Conservation (phyloP, 1,284 basidiomycete genomes). For the Irpex sp. region DNA sequence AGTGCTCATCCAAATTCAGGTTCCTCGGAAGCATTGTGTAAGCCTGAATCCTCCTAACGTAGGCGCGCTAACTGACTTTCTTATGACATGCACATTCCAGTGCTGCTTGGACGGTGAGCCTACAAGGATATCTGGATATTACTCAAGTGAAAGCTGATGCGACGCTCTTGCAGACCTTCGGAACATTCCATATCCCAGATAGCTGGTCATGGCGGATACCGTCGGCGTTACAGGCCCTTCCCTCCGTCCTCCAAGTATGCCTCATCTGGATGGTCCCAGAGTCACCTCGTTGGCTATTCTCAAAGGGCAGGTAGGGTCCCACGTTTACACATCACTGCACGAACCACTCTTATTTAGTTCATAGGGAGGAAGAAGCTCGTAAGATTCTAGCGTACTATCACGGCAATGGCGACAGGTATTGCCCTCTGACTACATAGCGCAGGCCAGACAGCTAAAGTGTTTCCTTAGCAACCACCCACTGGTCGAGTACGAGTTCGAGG, state of each 20-base stretch:
- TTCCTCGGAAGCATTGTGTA: slow-evolving; percentile 41
- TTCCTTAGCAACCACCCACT: slow-evolving; percentile 45
- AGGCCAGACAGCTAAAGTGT: background rate
- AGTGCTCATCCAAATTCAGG: slow-evolving; percentile 18
- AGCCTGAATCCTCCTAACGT: slow-evolving; percentile 12
- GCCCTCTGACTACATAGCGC: background rate
- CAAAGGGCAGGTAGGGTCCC: slow-evolving; percentile 39
- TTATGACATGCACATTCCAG: slow-evolving; percentile 20
- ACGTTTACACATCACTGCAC: background rate
- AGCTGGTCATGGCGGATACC: slow-evolving; percentile 63
- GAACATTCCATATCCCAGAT: slow-evolving; percentile 48
- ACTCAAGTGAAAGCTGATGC: background rate
- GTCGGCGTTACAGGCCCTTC: slow-evolving; percentile 56
- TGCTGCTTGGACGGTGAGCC: slow-evolving; percentile 46
- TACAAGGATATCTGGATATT: background rate
- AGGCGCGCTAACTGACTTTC: too few species aligned
- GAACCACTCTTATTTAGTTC: background rate
- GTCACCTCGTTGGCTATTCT: slow-evolving; percentile 57
- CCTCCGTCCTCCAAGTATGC: slow-evolving; percentile 50
- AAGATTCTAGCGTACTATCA: slow-evolving; percentile 51
- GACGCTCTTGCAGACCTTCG: slow-evolving; percentile 40
- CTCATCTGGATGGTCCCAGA: slow-evolving; percentile 57
- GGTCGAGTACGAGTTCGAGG: slow-evolving; percentile 57
- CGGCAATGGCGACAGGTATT: slow-evolving; percentile 45
- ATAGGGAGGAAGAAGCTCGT: slow-evolving; percentile 42